Conservation (phyloP, 805 yeast genomes). For the Monosporozyma siamensis region DNA sequence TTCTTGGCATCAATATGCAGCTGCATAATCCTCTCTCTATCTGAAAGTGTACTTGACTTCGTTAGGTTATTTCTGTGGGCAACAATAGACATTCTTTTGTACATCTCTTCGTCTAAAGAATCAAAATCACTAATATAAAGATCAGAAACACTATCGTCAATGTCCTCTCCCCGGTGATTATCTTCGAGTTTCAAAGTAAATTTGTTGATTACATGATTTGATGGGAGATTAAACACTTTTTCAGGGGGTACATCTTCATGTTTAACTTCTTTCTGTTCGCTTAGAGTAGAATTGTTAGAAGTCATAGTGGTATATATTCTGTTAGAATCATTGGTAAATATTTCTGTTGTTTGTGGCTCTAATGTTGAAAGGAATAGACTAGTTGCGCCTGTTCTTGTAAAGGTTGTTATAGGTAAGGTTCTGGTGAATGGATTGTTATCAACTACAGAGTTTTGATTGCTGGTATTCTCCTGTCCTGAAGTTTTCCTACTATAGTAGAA, state of each 20-base stretch:
- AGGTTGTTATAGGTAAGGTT: not conserved
- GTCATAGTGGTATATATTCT: not conserved
- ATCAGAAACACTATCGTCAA: constrained; percentile 21
- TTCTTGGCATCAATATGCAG: constrained; percentile 2
- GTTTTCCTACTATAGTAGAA: constrained; percentile 16
- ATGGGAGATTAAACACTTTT: not conserved
- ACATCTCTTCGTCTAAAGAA: constrained; percentile 27
- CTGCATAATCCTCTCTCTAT: not conserved
- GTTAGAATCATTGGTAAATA: not conserved
- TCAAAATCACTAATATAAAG: constrained; percentile 23
- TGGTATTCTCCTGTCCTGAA: not conserved
- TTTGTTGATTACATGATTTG: not conserved
- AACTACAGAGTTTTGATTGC: not conserved
- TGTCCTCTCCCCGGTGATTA: constrained; percentile 15
- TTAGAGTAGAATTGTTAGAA: not conserved
- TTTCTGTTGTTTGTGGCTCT: not conserved
- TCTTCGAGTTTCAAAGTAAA: constrained; percentile 4
- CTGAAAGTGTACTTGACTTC: not conserved
- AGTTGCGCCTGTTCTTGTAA: not conserved
- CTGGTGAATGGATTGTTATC: not conserved
- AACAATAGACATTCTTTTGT: constrained; percentile 16
- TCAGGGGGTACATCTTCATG: not conserved
- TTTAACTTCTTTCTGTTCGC: not conserved
- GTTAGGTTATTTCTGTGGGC: not conserved
- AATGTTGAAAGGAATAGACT: not conserved